Evolutionary conservation across 768 basidiomycete genomes (phyloP), one percentile per base, ranked within the genome.

Genomic region (Sistotremastrum niveocremeum): DNA sequence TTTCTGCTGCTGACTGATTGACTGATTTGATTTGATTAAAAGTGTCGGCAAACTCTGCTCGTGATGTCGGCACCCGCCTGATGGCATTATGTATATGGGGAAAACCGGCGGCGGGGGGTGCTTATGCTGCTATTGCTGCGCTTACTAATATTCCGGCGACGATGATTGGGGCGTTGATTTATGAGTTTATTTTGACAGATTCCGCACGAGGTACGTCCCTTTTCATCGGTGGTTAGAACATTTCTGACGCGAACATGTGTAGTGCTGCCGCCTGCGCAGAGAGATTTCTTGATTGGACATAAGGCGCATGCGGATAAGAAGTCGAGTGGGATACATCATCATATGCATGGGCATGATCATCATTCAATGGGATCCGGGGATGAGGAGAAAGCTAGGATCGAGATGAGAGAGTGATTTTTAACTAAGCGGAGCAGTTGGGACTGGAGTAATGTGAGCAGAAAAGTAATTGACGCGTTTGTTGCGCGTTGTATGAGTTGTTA

Each of bases 111-210:
- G 58, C 60, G 32, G 79, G 78, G 36, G 72, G 71, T 11, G 51
- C 55, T 5, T 83, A 81, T 54, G 71, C 75, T 2, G 81, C 78
- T 7, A 71, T 82, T 42, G 56, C 79, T 1, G 75, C 81, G 2
- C 67, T 82, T 33, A 74, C 75, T 4, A 82, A 79, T 52, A 77
- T 82, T 52, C 77, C 77, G 3, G 77, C 78, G 3, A 82, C 71
- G 9, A 44, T 80, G 31, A 59, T 79, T 41, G 77, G 69, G 10
- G 70, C 66, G 29, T 48, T 66, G 44, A 47, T 79, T 30, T 80
- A 82, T 45, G 75, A 80, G 50, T 48, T 71, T 6, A 67, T 82
- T 57, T 61, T 83, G 29, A 58, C 64, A 28, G 80, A 81, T 56
- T 74, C 74, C 7, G 70, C 73, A 50, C 62, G 79, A 59, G 75